A percentile compares a stretch with the other conserved stretches of the same genome.
Conservation (phyloP, 2,329 filamentous ascomycete genomes). For the Aspergillus quadrilineatus region DNA sequence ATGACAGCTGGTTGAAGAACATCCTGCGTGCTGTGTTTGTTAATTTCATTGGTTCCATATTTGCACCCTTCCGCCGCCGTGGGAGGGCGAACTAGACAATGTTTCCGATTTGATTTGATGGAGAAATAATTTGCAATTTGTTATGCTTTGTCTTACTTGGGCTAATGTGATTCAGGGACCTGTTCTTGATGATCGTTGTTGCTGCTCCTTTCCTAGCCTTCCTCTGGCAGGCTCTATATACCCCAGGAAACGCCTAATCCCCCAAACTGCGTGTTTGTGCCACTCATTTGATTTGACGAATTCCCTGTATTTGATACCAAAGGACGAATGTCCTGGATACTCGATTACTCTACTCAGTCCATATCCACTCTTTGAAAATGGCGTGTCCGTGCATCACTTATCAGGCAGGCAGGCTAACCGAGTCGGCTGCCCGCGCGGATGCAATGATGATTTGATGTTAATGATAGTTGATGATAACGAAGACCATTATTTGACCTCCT, state of each 20-base stretch:
- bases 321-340: conserved; percentile 12
- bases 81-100: conserved; percentile 27
- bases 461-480: conserved; percentile 25
- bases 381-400: conserved; percentile 5
- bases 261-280: conserved; percentile 14
- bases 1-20: conserved; percentile 42
- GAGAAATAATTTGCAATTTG: conserved; percentile 6
- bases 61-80: conserved; percentile 40
- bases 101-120: conserved; percentile 10
- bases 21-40: conserved; percentile 42
- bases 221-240: conserved; percentile 30
- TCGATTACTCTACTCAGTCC: conserved; percentile 22
- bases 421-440: conserved; percentile 7
- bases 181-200: conserved; percentile 33
- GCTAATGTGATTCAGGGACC: conserved; percentile 35
- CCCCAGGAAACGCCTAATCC: conserved; percentile 23
- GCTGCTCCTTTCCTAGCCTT: conserved; percentile 31
- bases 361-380: conserved; percentile 19
- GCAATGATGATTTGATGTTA: conserved; percentile 15
- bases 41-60: conserved; percentile 41
- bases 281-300: conserved; percentile 27
- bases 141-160: conserved; percentile 21
- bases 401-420: neutral
- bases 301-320: conserved; percentile 38
- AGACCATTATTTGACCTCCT: conserved; percentile 4